Base-by-base conservation (phyloP, 2,329 filamentous ascomycete species). In the Basipetospora chlamydospora region DNA sequence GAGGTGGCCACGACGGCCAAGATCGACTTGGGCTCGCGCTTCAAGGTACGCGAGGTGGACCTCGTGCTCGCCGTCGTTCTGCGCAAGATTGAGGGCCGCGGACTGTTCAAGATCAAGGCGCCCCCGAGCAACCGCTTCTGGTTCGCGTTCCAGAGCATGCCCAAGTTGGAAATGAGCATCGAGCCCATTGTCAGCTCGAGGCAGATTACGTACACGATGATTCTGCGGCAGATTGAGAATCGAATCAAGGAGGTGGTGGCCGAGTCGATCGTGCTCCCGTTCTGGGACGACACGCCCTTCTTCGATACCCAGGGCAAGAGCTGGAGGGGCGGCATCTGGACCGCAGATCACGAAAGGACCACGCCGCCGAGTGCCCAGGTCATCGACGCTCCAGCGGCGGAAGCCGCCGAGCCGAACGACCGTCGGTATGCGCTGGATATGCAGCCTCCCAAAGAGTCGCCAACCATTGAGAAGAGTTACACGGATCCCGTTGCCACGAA, bases 201-300 rank as follows among this genome's bases (percentile, higher is more conserved):
- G 40, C 88, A 96, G 53, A 94, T 98, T 44, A 96, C 90, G 0
- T 96, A 94, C 55, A 83, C 80, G 2, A 72, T 94, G 41, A 90
- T 98, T 38, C 67, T 96, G 10, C 76, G 86, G 34, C 84, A 92
- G 42, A 96, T 98, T 41, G 90, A 98, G 57, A 93, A 82, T 50
- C 73, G 86, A 34, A 95, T 98, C 53, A 82, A 92, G 49, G 87
- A 95, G 56, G 86, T 95, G 7, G 70, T 98, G 41, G 83, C 81
- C 8, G 90, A 98, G 58, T 94, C 86, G 1, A 56, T 96, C 15
- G 90, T 98, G 2, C 65, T 80, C 39, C 90, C 90, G 0, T 93
- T 93, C 51, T 98, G 90, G 88, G 90, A 98, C 45, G 90, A 98
- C 52, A 70, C 85, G 17, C 86, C 90, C 0, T 96, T 98, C 55